Percentiles rank a stretch among this genome's conserved stretches.
phyloP scores from a whole-genome alignment of 2,329 filamentous ascomycete genomes.

The Aspergillus awamori region DNA sequence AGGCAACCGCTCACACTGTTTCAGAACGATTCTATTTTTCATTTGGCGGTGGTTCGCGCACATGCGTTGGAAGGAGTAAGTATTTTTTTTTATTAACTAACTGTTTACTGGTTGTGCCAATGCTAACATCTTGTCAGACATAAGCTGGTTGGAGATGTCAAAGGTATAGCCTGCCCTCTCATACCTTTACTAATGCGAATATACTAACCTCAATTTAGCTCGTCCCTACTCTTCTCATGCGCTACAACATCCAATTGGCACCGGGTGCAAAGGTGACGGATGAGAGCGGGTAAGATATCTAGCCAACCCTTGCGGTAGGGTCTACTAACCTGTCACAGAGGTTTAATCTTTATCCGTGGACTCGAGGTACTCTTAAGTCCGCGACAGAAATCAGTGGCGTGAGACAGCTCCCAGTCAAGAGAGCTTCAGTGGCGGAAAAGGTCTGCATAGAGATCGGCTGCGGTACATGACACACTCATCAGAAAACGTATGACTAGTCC shows the following conservation, averaged over 20 bases:
- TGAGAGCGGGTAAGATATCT: neutral
- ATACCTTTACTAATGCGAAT: too few species aligned
- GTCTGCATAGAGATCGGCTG: too few species aligned
- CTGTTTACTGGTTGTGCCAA: neutral
- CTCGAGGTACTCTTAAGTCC: neutral
- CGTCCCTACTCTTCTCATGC: neutral
- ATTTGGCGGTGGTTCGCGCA: slow-evolving; percentile 2
- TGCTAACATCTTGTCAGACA: neutral
- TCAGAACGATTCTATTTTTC: slow-evolving; percentile 6
- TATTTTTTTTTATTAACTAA: neutral
- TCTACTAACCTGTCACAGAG: neutral
- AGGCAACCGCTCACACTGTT: neutral
- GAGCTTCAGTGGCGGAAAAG: too few species aligned
- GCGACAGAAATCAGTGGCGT: neutral
- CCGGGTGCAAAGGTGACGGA: neutral
- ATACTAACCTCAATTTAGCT: neutral
- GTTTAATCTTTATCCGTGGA: neutral
- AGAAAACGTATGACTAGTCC: too few species aligned
- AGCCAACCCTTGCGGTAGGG: neutral
- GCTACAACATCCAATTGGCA: neutral
- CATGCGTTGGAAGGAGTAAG: slow-evolving; percentile 7
- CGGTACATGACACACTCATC: too few species aligned
- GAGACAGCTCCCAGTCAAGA: neutral
- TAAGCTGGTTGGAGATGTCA: neutral
- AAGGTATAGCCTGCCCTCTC: neutral